Evolutionary conservation across 495 filamentous ascomycete species (phyloP).

Genomic region (Annulohypoxylon maeteangense): DNA sequence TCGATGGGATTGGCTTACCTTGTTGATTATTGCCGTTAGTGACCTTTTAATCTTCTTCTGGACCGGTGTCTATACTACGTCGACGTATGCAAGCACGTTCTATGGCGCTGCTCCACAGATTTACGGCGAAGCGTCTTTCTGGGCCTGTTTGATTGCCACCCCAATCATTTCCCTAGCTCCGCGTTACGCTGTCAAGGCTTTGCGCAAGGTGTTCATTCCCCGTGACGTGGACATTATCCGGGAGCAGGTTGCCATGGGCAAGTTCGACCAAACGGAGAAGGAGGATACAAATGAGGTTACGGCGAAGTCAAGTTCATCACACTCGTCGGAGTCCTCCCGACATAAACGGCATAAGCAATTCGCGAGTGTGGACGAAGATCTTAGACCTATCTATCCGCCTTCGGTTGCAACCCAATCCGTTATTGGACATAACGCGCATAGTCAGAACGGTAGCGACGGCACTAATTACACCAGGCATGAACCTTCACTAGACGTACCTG

Average conservation of each 20-base stretch:
- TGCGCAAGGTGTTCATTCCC: slow-evolving; percentile 94
- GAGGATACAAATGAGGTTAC: slow-evolving; percentile 17
- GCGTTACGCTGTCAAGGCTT: slow-evolving; percentile 81
- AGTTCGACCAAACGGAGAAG: slow-evolving; percentile 75
- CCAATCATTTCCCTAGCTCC: slow-evolving; percentile 83
- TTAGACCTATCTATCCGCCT: slow-evolving; percentile 89
- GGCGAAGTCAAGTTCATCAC: slow-evolving; percentile 52
- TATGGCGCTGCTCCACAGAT: slow-evolving; percentile 82
- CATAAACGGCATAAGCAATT: slow-evolving; percentile 67
- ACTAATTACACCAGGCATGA: slow-evolving; percentile 86
- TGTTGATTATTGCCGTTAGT: slow-evolving; percentile 82
- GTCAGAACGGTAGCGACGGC: slow-evolving; percentile 91
- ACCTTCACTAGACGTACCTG: slow-evolving; percentile 55
- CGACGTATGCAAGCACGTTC: slow-evolving; percentile 72
- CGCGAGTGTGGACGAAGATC: slow-evolving; percentile 78
- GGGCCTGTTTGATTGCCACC: slow-evolving; percentile 80
- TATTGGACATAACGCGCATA: slow-evolving; percentile 73
- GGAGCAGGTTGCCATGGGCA: slow-evolving; percentile 84
- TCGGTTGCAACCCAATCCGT: slow-evolving; percentile 82
- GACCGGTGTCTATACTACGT: slow-evolving; percentile 90
- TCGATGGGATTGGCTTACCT: slow-evolving; percentile 95
- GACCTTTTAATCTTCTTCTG: slow-evolving; percentile 92
- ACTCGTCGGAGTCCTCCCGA: slow-evolving; percentile 62
- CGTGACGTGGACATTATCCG: slow-evolving; percentile 95
- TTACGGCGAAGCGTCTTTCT: slow-evolving; percentile 84